These are phyloP conservation scores for Acidomyces sp. DNA, from an alignment of 495 filamentous ascomycete species.

Conservation along the genomic window DNA sequence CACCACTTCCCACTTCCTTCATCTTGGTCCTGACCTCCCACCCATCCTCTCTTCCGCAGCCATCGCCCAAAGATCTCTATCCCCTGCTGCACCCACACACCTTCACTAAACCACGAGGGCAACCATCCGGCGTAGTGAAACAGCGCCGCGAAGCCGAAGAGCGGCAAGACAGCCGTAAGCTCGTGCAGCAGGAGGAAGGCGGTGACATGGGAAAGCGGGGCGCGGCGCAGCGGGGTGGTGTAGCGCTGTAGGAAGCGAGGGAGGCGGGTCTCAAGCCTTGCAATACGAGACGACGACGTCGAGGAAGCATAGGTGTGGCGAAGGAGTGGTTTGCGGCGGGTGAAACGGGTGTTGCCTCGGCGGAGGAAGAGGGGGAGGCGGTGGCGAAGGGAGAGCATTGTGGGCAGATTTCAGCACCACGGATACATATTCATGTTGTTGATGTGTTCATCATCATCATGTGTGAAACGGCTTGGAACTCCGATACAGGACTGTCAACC, in stretches of 20 bases:
- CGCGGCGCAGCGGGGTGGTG: conserved; percentile 52
- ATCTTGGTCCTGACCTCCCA: conserved; percentile 35
- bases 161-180: conserved; percentile 68
- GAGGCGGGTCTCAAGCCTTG: conserved; percentile 46
- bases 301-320: too few species aligned
- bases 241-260: conserved; percentile 51
- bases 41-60: conserved; percentile 49
- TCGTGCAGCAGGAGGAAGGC: conserved; percentile 89
- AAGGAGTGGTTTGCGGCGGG: too few species aligned
- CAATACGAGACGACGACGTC: conserved; percentile 36
- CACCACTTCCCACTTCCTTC: conserved; percentile 26
- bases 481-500: too few species aligned
- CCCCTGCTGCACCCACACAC: conserved; percentile 41
- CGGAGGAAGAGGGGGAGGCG: too few species aligned
- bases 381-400: too few species aligned
- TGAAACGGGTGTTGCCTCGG: too few species aligned
- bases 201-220: conserved; percentile 68
- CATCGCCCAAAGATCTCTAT: conserved; percentile 45
- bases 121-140: conserved; percentile 68
- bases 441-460: too few species aligned
- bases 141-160: conserved; percentile 56
- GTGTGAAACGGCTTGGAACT: too few species aligned
- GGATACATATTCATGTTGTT: too few species aligned
- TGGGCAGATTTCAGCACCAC: too few species aligned
- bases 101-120: conserved; percentile 39